Percentiles rank a stretch among this genome's conserved stretches.
These are phyloP conservation scores for Candida maltosa DNA, from an alignment of 805 yeast genomes.

Conservation along the genomic window DNA sequence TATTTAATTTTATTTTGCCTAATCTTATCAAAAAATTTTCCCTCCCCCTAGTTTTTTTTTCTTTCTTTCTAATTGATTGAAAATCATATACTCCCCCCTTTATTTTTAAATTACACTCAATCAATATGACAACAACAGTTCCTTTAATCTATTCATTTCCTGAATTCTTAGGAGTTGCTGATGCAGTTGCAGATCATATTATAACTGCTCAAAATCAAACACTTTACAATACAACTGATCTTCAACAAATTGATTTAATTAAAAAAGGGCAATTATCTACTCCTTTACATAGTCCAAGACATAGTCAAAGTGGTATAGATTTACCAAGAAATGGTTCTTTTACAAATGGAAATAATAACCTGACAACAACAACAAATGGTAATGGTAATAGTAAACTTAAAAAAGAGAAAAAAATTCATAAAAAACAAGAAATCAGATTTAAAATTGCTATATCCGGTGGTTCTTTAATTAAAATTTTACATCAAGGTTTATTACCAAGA, in stretches of 20 bases:
- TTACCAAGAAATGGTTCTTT: background rate
- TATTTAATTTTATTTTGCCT: too few relatives aligned
- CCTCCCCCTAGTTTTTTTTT: too few relatives aligned
- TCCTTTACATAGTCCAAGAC: conserved; percentile 10
- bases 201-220: conserved; percentile 82
- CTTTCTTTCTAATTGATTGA: too few relatives aligned
- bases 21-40: too few relatives aligned
- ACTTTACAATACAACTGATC: conserved; percentile 43
- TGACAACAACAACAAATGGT: background rate
- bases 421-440: conserved; percentile 67
- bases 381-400: conserved; percentile 16
- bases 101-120: background rate
- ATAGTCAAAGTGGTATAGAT: conserved; percentile 6
- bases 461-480: conserved; percentile 78
- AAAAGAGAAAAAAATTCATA: conserved; percentile 40
- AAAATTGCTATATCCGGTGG: conserved; percentile 94
- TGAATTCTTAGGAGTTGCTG: conserved; percentile 86
- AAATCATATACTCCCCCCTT: background rate
- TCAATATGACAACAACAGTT: conserved; percentile 83
- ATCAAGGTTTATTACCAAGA: conserved; percentile 79
- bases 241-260: conserved; percentile 25
- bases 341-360: background rate
- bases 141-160: conserved; percentile 93
- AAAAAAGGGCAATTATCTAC: conserved; percentile 20
- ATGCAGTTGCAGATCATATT: conserved; percentile 94